Evolutionary conservation across 306 rosid genomes (phyloP).

Genomic region (Malus fusca): DNA sequence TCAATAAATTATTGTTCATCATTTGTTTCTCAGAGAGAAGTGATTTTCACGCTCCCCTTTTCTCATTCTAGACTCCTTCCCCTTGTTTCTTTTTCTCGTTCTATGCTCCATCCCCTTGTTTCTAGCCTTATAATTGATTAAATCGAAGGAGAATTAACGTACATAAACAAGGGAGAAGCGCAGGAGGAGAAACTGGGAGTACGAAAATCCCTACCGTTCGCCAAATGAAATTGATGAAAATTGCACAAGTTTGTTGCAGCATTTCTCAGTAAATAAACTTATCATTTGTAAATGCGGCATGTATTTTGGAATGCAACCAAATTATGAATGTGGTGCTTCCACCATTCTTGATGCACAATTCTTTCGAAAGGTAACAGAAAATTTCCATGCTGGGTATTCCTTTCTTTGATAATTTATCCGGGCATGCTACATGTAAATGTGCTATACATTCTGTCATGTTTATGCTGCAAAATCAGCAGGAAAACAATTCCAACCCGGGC

Average conservation of each 20-base stretch:
- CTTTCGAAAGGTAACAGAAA: not conserved
- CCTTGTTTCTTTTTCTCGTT: no score
- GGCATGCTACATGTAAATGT: not conserved
- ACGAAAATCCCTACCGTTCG: not conserved
- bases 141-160: not conserved
- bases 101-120: not conserved
- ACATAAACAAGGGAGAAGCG: not conserved
- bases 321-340: not conserved
- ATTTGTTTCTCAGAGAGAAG: not conserved
- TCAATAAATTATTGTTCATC: not conserved
- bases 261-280: not conserved
- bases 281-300: not conserved
- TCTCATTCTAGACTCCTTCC: no score
- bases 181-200: not conserved
- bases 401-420: not conserved
- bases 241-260: not conserved
- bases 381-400: not conserved
- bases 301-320: not conserved
- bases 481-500: not conserved
- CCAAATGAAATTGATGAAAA: not conserved
- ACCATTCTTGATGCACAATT: not conserved
- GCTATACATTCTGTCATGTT: not conserved
- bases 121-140: not conserved
- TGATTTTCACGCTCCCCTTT: no score
- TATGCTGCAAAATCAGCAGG: not conserved